Evolutionary conservation across 2,329 filamentous ascomycete species (phyloP), one percentile per base, ranked within the genome.

Genomic region (Tolypocladium endophyticum): DNA sequence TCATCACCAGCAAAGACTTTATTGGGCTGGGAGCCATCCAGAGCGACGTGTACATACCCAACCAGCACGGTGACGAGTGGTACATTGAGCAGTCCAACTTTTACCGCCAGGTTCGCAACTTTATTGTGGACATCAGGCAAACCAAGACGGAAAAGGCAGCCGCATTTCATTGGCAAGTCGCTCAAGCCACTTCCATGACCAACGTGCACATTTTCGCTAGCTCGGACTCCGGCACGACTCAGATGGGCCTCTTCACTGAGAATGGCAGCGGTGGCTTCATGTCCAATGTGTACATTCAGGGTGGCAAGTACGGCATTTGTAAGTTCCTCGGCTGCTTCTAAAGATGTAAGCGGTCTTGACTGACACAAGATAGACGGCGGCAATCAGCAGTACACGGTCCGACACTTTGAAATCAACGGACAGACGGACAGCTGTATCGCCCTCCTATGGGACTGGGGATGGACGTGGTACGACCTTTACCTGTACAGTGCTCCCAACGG

Each of bases 231-330:
- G 7, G 38, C 38, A 39, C 38, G 4, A 39, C 38, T 63, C 88
- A 92, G 74, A 81, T 87, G 71, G 89, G 89, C 63, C 85, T 92
- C 70, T 92, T 90, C 74, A 91, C 91, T 80, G 89, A 92, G 69
- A 92, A 92, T 68, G 89, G 88, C 57, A 90, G 87, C 2, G 90
- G 90, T 62, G 89, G 89, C 55, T 92, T 92, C 76, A 89, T 95
- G 85, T 83, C 84, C n/a, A 90, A 95, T 70, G 78, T 95, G 39
- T 84, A 82, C 62, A 94, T 95, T 81, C 90, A 90, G 67, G 90
- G 90, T 62, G 91, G 91, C 63, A 83, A 84, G 65, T 86, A 87
- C 65, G 90, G 90, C 58, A 87, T 87, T 65, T 93, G 38, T 39
- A 39, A 39, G 38, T 18, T n/a, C n/a, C n/a, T n/a, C n/a, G n/a